Conservation (phyloP, 2,329 filamentous ascomycete species). For the Scorias spongiosa region DNA sequence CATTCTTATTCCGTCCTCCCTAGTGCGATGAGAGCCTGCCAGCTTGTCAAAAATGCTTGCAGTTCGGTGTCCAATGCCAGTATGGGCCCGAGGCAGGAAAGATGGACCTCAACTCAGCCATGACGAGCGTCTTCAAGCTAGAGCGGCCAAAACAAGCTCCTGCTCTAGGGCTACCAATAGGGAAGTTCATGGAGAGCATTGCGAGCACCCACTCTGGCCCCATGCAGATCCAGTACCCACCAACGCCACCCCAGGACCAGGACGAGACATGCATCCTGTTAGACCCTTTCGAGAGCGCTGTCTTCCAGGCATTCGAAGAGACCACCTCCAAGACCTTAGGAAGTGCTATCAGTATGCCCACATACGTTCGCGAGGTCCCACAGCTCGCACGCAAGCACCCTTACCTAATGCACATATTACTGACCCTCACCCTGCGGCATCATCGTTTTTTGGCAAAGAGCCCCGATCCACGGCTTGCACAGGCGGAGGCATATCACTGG, state of each 20-base stretch:
- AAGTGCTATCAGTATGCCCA: constrained; percentile 7
- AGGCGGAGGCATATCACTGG: constrained; percentile 31
- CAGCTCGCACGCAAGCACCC: constrained; percentile 24
- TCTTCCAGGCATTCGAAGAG: constrained; percentile 11
- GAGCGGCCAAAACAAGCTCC: constrained; percentile 1
- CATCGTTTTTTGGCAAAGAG: constrained; percentile 28
- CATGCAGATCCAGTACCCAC: constrained; percentile 1
- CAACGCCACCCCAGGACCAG: constrained; percentile 1
- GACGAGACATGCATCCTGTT: constrained; percentile 7
- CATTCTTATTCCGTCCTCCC: background rate
- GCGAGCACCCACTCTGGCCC: background rate
- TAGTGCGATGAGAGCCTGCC: constrained; percentile 42
- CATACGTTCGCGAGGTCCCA: constrained; percentile 10
- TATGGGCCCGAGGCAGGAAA: constrained; percentile 21
- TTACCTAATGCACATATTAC: constrained; percentile 40
- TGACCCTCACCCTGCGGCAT: constrained; percentile 39
- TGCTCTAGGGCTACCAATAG: background rate
- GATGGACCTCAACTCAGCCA: constrained; percentile 9
- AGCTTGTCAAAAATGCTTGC: constrained; percentile 32
- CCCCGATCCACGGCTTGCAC: constrained; percentile 10
- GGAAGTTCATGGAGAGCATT: background rate
- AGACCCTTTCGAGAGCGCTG: constrained; percentile 2
- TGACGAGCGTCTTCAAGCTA: constrained; percentile 10
- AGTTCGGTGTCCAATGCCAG: constrained; percentile 34
- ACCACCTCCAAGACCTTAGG: constrained; percentile 13